phyloP scores from a whole-genome alignment of 352 stramenopile species.

The Pythium aphanidermatum region DNA sequence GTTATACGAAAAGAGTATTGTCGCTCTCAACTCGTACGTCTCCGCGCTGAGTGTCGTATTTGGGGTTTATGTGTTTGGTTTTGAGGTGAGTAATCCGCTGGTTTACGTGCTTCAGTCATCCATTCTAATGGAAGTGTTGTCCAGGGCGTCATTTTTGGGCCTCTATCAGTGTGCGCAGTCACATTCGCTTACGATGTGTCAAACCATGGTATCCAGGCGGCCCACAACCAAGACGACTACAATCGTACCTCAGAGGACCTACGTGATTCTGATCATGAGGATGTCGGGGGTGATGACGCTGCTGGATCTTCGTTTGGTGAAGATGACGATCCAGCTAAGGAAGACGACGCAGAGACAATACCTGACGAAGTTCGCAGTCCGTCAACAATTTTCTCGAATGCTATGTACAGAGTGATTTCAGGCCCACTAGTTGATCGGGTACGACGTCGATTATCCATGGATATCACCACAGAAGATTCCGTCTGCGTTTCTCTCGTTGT shows the following conservation, averaged over 20 bases:
- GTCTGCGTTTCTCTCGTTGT: constrained; percentile 64
- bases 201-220: constrained; percentile 83
- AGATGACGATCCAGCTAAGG: constrained; percentile 37
- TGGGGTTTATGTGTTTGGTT: constrained; percentile 82
- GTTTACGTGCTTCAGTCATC: too few relatives aligned
- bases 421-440: constrained; percentile 73
- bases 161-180: constrained; percentile 75
- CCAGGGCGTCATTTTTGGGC: constrained; percentile 83
- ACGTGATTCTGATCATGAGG: constrained; percentile 17
- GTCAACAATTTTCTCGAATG: constrained; percentile 75
- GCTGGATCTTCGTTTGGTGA: constrained; percentile 52
- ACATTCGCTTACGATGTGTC: constrained; percentile 83
- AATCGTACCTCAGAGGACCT: constrained; percentile 31
- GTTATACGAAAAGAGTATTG: constrained; percentile 86
- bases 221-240: constrained; percentile 65
- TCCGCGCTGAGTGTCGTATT: constrained; percentile 84
- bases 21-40: constrained; percentile 81
- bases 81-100: constrained; percentile 42
- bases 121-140: too few relatives aligned
- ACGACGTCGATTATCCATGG: constrained; percentile 65
- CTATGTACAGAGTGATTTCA: constrained; percentile 79
- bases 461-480: constrained; percentile 69
- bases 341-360: constrained; percentile 5
- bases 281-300: constrained; percentile 11
- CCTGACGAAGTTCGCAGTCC: constrained; percentile 9